phyloP scores from a whole-genome alignment of 2,329 filamentous ascomycete genomes.

The Sclerotinia borealis region DNA sequence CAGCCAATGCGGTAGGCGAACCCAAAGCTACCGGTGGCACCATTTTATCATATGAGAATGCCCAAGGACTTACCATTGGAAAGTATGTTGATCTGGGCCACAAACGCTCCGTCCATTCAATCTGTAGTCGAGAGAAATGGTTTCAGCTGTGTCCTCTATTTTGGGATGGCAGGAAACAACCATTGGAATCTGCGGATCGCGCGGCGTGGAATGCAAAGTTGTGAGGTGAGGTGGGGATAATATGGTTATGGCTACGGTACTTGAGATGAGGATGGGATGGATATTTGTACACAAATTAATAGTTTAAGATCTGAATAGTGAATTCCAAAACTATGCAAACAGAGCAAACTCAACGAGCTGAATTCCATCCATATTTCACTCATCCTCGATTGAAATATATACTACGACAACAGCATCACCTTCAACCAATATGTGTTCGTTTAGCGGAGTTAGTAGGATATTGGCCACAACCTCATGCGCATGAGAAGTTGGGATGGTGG shows the following conservation, averaged over 20 bases:
- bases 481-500: background rate
- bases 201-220: conserved; percentile 43
- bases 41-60: conserved; percentile 44
- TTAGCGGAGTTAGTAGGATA: background rate
- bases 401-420: background rate
- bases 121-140: conserved; percentile 36
- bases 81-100: conserved; percentile 37
- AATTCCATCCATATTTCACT: background rate
- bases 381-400: background rate
- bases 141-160: conserved; percentile 42
- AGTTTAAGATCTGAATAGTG: background rate
- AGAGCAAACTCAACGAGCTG: background rate
- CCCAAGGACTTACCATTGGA: conserved; percentile 30
- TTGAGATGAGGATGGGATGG: background rate
- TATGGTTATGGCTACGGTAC: too few species aligned
- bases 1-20: conserved; percentile 56
- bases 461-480: background rate
- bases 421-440: background rate
- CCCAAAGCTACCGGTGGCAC: conserved; percentile 65
- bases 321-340: background rate
- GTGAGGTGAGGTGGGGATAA: conserved; percentile 28
- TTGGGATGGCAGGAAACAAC: conserved; percentile 42
- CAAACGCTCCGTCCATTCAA: conserved; percentile 35
- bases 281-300: background rate
- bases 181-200: conserved; percentile 40